Base-by-base conservation (phyloP, 2,329 filamentous ascomycete species). In the Fusarium nygamai region DNA sequence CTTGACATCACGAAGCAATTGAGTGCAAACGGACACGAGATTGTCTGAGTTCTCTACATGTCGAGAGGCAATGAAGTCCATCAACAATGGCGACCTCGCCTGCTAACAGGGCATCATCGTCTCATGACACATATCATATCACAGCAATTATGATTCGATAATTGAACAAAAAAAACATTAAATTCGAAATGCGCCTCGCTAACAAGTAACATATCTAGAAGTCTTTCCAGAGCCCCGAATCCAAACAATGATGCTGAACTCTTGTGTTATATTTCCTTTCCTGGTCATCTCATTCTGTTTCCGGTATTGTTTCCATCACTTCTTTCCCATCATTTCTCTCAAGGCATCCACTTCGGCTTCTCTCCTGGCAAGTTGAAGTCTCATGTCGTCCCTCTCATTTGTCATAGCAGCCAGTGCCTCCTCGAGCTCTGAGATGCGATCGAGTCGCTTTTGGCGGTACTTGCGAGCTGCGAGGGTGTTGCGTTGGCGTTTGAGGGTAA, bases 391-490 rank as follows among this genome's bases (percentile, higher is more conserved):
- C 24, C 91, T 83, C 78, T 93, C 92, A 54, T 85, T 81, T 67
- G 88, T 88, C 78, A 91, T 87, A 48, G 88, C 85, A 53, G 86
- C 87, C 47, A 94, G 83, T 27, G 89, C 87, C 14, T 83, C 81
- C 80, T 93, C 91, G 38, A 94, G 85, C 69, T 89, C 88, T 33
- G 82, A 83, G 80, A 93, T 89, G 70, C 91, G 89, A 76, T 93
- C 91, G 39, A 93, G 86, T 51, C 91, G 89, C 80, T 92, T 92
- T 80, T 93, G 91, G 33, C 92, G 89, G 79, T 93, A 93, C 70
- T 92, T 91, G 70, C 91, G 88, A 36, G 92, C 92, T n/a, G 92
- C 92, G 70, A 92, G 86, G 20, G 91, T 93, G 81, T 94, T 93
- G 70, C 89, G 88, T 70, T 89, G 88, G 34, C 92, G 90, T 81